phyloP scores from a whole-genome alignment of 2,329 filamentous ascomycete species.

The Ophiostoma quercus region DNA sequence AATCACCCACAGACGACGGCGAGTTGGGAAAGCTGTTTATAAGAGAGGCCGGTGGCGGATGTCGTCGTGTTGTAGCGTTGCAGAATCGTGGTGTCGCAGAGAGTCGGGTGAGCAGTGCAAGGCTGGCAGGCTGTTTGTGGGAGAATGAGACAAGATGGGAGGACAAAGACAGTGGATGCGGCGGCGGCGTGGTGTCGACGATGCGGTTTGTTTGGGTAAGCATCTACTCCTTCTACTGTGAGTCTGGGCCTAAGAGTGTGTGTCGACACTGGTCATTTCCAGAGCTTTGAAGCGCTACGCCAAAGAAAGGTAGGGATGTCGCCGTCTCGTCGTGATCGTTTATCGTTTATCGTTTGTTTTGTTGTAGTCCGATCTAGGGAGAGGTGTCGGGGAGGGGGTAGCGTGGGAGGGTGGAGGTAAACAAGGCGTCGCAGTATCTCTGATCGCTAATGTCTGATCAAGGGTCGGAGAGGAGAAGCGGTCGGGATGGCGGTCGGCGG shows the following conservation, averaged over 20 bases:
- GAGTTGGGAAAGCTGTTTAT: background rate
- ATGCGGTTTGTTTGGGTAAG: background rate
- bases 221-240: background rate
- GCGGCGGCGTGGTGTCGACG: background rate
- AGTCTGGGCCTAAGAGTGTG: background rate
- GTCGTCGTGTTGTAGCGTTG: background rate
- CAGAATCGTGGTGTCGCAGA: constrained; percentile 1
- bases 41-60: background rate
- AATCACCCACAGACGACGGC: background rate
- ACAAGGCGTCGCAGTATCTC: constrained; percentile 6
- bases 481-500: background rate
- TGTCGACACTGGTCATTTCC: background rate
- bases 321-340: background rate
- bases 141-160: background rate
- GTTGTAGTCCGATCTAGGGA: background rate
- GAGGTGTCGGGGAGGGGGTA: background rate
- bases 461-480: background rate
- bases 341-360: background rate
- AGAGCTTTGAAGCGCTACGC: background rate
- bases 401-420: background rate
- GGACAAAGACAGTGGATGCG: constrained; percentile 3
- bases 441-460: background rate
- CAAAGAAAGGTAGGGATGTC: background rate
- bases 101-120: background rate
- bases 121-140: constrained; percentile 3